Base-by-base conservation (phyloP, 2,329 filamentous ascomycete species). In the Ophiocordyceps sinensis region DNA sequence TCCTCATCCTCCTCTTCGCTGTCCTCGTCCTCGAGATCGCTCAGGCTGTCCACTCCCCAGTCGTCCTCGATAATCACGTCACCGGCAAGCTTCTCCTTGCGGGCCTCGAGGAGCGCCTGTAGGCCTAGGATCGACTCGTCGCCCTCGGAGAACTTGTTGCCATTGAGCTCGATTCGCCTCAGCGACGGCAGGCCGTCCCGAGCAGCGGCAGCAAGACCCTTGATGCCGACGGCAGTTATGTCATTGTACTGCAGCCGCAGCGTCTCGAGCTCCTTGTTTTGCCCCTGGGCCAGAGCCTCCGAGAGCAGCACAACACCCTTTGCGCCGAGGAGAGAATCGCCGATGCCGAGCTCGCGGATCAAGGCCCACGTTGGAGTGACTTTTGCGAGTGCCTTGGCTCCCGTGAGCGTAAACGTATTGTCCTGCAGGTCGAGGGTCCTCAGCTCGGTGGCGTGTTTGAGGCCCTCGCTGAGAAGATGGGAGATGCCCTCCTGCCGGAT, bases 221-320 rank as follows among this genome's bases (percentile, higher is more conserved):
- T 79, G 39, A 96, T 62, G 15, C 82, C 84, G 43, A 77, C 72
- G 1, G 79, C 69, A 34, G 84, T 87, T 56, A 98, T 91, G 50
- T 98, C 91, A 65, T 96, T 96, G 70, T 83, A 96, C 59, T 95
- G 85, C 53, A 96, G 65, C 48, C 86, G 77, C 51, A 98, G 67
- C 10, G 79, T 78, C 66, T 94, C 77, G 19, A 98, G 69, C 57
- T 84, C 82, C 54, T 68, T 66, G 61, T 95, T 95, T 49, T 78
- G 74, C 35, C 85, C 87, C 55, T 78, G 71, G 4, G 71, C 71
- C 36, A 98, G 71, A 17, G 85, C 82, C 41, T 78, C 65, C 14
- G 79, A 83, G 13, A 98, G 70, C 44, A 83, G 67, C 14, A 85
- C 63, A 44, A 80, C 79, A 36, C 91, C 91, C 55, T 85, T 82